Percentiles rank a stretch among this genome's conserved stretches.
Evolutionary conservation across 1,284 basidiomycete species (phyloP).

Genomic region (Austropuccinia psidii): DNA sequence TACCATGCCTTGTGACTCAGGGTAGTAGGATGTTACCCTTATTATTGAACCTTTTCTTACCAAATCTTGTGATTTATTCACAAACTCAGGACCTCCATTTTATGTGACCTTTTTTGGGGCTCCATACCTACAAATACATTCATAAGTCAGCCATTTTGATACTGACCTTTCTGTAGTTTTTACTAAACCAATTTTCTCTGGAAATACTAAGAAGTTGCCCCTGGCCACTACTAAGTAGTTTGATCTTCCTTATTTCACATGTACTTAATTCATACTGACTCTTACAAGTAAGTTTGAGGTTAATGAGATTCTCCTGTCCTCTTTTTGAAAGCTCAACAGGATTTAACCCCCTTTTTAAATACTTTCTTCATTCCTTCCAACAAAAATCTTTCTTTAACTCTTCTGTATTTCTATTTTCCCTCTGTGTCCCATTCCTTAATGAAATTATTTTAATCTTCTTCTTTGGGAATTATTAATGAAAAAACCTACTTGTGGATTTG

Average conservation of each 20-base stretch:
- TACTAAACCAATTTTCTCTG: not conserved
- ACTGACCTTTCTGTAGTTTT: constrained; percentile 4
- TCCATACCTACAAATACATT: no score
- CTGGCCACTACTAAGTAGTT: no score
- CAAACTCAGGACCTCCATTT: not conserved
- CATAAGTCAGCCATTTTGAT: no score
- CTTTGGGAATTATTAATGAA: no score
- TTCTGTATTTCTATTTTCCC: not conserved
- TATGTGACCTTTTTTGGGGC: no score
- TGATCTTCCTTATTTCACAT: not conserved
- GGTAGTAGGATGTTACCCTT: no score
- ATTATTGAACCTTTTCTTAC: not conserved
- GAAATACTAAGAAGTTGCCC: no score
- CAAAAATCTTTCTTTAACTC: no score
- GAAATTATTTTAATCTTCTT: no score
- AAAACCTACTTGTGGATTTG: no score
- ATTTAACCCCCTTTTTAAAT: not conserved
- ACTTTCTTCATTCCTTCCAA: not conserved
- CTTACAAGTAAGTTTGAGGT: not conserved
- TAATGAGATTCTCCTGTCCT: not conserved
- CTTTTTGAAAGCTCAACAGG: not conserved
- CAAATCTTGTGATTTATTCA: not conserved
- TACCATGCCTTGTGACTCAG: not conserved
- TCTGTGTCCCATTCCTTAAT: constrained; percentile 7
- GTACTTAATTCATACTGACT: not conserved